Conservation (phyloP, 768 basidiomycete genomes). For the Pleurotus salmoneostramineus region DNA sequence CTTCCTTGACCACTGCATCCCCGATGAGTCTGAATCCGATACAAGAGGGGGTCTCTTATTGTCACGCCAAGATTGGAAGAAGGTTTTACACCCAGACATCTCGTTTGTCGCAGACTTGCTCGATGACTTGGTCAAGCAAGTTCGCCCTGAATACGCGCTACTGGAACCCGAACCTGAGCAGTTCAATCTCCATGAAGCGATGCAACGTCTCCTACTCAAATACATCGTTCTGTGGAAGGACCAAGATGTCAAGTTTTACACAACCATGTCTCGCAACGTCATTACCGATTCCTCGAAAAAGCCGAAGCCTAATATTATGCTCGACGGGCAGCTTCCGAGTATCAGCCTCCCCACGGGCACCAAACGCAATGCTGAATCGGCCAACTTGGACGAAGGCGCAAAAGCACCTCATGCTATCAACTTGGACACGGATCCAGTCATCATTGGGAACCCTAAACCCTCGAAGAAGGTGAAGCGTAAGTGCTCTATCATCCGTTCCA, state of each 20-base stretch:
- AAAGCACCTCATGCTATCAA: no score
- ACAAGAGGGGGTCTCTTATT: not conserved
- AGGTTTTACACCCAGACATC: not conserved
- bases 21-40: not conserved
- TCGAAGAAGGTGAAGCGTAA: no score
- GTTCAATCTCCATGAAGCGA: conserved; percentile 6
- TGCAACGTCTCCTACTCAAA: conserved; percentile 5
- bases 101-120: not conserved
- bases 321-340: no score
- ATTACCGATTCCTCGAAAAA: no score
- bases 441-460: no score
- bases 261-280: not conserved
- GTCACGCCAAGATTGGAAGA: not conserved
- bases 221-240: not conserved
- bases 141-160: not conserved
- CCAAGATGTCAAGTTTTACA: not conserved
- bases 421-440: no score
- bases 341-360: no score
- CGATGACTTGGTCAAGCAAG: not conserved
- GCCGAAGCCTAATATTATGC: no score
- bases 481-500: no score
- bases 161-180: not conserved
- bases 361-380: no score
- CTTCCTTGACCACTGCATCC: conserved; percentile 6
- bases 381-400: no score